phyloP scores from a whole-genome alignment of 345 rosid species.

The Euphorbia pulcherrima region DNA sequence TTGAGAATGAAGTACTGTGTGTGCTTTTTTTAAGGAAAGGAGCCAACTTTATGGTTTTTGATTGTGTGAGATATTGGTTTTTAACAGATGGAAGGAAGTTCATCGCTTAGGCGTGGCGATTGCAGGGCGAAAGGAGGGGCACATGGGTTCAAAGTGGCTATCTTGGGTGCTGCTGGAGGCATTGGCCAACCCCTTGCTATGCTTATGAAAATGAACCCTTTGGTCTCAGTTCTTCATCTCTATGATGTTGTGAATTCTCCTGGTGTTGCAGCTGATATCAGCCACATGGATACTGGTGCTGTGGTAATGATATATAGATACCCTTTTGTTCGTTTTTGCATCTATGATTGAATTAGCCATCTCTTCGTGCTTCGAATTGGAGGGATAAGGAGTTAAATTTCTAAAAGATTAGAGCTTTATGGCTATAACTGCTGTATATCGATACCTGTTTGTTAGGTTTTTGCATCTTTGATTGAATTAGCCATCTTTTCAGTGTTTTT shows the following conservation, averaged over 20 bases:
- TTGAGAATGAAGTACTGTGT: neutral
- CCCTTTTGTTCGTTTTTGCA: neutral
- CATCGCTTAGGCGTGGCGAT: conserved; percentile 38
- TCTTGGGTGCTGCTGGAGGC: conserved; percentile 81
- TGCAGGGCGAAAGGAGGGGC: conserved; percentile 77
- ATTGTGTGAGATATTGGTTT: conserved; percentile 9
- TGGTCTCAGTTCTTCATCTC: conserved; percentile 42
- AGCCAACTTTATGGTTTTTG: neutral
- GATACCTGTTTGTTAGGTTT: too few species aligned
- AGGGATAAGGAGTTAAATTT: too few species aligned
- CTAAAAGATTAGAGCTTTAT: neutral
- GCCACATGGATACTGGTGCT: conserved; percentile 35
- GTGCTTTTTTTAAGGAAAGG: neutral
- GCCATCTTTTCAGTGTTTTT: too few species aligned
- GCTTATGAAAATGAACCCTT: conserved; percentile 64
- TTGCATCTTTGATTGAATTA: too few species aligned
- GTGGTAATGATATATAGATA: conserved; percentile 12
- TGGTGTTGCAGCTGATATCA: conserved; percentile 33
- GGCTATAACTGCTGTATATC: too few species aligned
- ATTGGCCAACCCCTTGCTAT: conserved; percentile 67
- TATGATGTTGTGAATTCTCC: conserved; percentile 32
- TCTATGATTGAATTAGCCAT: too few species aligned
- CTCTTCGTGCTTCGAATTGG: too few species aligned
- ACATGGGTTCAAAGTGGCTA: conserved; percentile 70
- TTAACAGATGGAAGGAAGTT: conserved; percentile 45